Evolutionary conservation across 2,329 filamentous ascomycete genomes (phyloP), one percentile per base, ranked within the genome.

Genomic region (Verticillium dahliae): DNA sequence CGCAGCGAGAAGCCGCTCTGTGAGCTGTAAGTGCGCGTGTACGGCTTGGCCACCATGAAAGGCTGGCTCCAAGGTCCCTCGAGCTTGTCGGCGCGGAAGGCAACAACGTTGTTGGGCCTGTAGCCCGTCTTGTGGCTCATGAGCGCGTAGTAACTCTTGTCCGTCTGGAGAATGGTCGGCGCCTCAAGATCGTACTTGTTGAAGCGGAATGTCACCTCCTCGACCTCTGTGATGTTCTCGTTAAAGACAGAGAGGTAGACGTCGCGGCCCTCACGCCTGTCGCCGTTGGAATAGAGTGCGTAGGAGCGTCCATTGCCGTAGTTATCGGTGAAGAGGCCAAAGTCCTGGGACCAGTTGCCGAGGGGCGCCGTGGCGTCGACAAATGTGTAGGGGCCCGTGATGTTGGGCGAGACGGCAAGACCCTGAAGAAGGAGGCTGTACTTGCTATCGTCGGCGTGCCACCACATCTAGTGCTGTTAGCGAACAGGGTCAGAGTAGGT

Each of bases 101-200:
- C 80, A n/a, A 85, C 80, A 6, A 85, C 82, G 59, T 84, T 86
- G 59, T 86, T 86, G 1, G 84, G 84, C n/a, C 84, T 74, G 60
- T 87, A 87, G 0, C 84, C 84, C 0, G 84, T 87, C 74, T 86
- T 87, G 64, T 86, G 84, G 65, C 81, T 85, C 83, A 86, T 86
- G 39, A 87, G 67, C 0, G 83, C 81, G 66, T 81, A 86, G 66
- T 87, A 87, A 65, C 81, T 84, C 62, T 77, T 76, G 38, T 86
- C 82, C 0, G 84, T 86, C 68, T 86, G 84, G 6, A 86, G 74
- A 59, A 86, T 86, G 0, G 81, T 84, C 0, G 84, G 84, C 0
- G 83, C 84, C 66, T 87, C 84, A 1, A 86, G 76, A 65, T 86
- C 84, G 63, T 78, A 86, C 65, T 87, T 86, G 68, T 83, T 73